Base-by-base conservation (phyloP, 768 basidiomycete genomes). In the Leccinum sublutescens region DNA sequence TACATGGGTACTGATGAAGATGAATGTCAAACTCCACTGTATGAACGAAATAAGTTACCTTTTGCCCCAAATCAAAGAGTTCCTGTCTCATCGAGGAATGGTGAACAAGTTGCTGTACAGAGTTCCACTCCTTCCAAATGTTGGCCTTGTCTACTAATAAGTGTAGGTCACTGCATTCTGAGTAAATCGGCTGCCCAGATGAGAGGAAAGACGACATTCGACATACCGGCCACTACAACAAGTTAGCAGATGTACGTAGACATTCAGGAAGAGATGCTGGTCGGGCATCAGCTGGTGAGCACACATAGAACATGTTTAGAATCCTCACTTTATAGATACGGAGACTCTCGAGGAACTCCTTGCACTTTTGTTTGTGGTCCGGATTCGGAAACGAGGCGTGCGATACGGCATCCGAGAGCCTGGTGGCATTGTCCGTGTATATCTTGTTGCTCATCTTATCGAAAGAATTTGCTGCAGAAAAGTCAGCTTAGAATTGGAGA, bases 181-280 rank as follows among this genome's bases (percentile, higher is more conserved):
- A 21, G 5, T 54, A 19, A 60, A 29, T 40, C 14, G 11, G 14
- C 3, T 29, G 10, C 14, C 52, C 9, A 7, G 10, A 43, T 43
- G 19, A 19, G 38, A 43, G 12, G 17, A 5, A 43, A 52, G 33
- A 15, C 7, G 15, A 50, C 15, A 15, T 38, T 6, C 36, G 15
- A 38, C 52, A 40, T 7, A 61, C 70, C 54, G 12, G 51, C 55
- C 6, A 19, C 14, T 6, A 48, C 58, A 62, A 54, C 71, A 74
- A 12, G 12, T 49, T n/a, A 45, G 43, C 25, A 71, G 7, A 53
- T 74, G 71, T 17, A 62, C 45, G 49, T 63, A 74, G 3, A 60
- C 62, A 36, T 74, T 52, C 58, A 66, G 52, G 21, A 70, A 68
- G 29, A 74, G 57, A 54, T 63, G n/a, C 71, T 72, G 49, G 52